phyloP scores from a whole-genome alignment of 345 rosid species.

The Lumnitzera racemosa region DNA sequence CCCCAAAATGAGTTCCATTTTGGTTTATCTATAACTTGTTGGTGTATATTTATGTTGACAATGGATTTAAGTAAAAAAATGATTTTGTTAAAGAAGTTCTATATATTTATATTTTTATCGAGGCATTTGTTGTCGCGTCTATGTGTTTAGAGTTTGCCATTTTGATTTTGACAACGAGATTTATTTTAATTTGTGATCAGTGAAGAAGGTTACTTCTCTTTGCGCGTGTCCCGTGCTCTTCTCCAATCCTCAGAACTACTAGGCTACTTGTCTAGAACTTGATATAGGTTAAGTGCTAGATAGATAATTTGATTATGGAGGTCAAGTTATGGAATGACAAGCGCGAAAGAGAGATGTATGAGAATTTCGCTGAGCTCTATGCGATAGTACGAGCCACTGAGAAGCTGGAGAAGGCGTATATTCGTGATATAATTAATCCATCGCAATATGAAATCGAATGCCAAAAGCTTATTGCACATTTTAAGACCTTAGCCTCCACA shows the following conservation, averaged over 20 bases:
- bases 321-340: slow-evolving; percentile 93
- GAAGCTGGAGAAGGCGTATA: slow-evolving; percentile 91
- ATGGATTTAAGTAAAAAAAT: no score
- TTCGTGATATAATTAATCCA: slow-evolving; percentile 72
- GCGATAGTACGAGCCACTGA: slow-evolving; percentile 94
- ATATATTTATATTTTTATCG: neutral
- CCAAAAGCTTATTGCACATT: slow-evolving; percentile 85
- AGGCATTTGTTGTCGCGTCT: neutral
- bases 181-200: slow-evolving; percentile 4
- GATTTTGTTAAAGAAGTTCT: no score
- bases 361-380: slow-evolving; percentile 87
- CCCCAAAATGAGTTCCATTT: no score
- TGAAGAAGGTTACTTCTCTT: slow-evolving; percentile 8
- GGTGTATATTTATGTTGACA: no score
- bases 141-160: neutral
- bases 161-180: neutral
- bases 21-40: no score
- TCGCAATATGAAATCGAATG: slow-evolving; percentile 81
- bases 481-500: slow-evolving; percentile 72
- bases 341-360: slow-evolving; percentile 97
- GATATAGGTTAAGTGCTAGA: no score
- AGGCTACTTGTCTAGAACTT: no score
- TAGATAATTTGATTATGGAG: slow-evolving; percentile 42
- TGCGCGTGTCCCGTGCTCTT: neutral
- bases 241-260: neutral